phyloP scores from a whole-genome alignment of 345 rosid genomes.

The Eutrema yunnanense region DNA sequence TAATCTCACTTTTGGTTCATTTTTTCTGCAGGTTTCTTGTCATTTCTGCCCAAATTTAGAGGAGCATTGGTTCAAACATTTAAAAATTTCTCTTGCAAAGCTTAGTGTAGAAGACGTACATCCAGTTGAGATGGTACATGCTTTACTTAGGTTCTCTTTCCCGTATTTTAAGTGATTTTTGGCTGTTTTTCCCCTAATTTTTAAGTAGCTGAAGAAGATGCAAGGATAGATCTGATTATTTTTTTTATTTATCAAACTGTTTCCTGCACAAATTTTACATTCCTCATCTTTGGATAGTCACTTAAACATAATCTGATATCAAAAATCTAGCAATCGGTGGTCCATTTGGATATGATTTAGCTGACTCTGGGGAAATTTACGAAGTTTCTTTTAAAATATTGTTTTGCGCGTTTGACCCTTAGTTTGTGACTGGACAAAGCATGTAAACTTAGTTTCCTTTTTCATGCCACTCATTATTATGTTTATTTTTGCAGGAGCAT shows the following conservation, averaged over 20 bases:
- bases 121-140: constrained; percentile 43
- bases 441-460: background rate
- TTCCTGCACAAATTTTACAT: background rate
- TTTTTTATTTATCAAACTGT: background rate
- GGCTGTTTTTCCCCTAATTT: background rate
- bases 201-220: background rate
- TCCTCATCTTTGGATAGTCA: background rate
- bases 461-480: constrained; percentile 8
- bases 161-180: background rate
- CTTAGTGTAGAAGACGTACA: constrained; percentile 37
- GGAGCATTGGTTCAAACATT: constrained; percentile 29
- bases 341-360: constrained; percentile 1
- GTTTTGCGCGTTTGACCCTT: background rate
- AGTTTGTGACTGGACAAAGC: background rate
- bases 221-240: background rate
- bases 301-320: background rate
- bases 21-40: constrained; percentile 41
- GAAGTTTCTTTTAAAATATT: background rate
- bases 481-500: constrained; percentile 39
- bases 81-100: constrained; percentile 50
- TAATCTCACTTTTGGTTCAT: constrained; percentile 16
- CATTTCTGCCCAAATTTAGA: constrained; percentile 44
- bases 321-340: background rate
- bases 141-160: constrained; percentile 4
- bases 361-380: background rate